Base-by-base conservation (phyloP, 1,139 yeast species). In the Zygotorulaspora mrakii region DNA sequence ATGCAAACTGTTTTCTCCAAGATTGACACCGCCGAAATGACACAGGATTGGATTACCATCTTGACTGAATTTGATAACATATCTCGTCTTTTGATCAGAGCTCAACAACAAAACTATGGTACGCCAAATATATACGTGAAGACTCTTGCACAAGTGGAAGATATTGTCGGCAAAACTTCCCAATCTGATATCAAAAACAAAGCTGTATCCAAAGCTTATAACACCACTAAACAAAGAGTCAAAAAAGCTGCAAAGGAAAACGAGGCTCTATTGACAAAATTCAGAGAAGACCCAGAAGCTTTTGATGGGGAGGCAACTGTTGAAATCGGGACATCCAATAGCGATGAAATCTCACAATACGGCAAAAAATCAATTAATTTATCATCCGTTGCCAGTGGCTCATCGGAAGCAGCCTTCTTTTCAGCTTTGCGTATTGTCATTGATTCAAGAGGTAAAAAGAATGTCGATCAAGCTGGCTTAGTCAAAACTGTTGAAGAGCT, bases 381-480 rank as follows among this genome's bases (percentile, higher is more conserved):
- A 27, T 45, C 59, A 4, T 43, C 57, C 9, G 36, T 54, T 27
- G 61, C 50, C 27, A 48, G 40, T 17, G 65, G 66, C 18, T 59
- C 69, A 13, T 53, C 65, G 3, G 69, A 70, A 49, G 58, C 55
- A 33, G 62, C 62, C 31, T 80, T 89, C 40, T 87, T 89, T 71
- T 71, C 80, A 45, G 78, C 85, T 31, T 73, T 91, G 61, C 77
- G 82, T 61, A 68, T 78, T 40, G 80, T 94, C 47, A 71, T 85
- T 49, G 98, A 91, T 65, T 74, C 89, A 36, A 82, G 98, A 68
- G 98, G 98, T 71, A 89, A 89, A 71, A 91, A 87, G 74, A 87
- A 86, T 64, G 83, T 88, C 50, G 96, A 91, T 64, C 79, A 82
- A 53, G 68, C 64, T 47, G 95, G 85, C 63, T 96, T 91, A 66